Evolutionary conservation across 306 rosid species (phyloP).

Genomic region (Alnus glutinosa): DNA sequence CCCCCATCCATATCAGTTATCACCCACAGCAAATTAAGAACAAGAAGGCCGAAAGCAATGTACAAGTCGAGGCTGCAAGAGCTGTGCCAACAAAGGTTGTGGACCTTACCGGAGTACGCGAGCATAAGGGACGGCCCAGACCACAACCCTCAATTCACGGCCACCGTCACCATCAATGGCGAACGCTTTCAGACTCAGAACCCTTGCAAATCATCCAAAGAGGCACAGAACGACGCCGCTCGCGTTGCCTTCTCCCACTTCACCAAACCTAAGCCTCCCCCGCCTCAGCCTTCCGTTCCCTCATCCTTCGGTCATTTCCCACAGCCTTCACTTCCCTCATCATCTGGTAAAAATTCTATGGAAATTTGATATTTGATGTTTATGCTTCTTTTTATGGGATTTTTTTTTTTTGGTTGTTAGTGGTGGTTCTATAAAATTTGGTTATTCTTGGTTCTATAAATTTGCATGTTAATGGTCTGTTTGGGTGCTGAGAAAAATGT

Average conservation of each 20-base stretch:
- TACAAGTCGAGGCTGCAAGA: conserved; percentile 60
- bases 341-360: conserved; percentile 12
- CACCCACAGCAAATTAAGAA: no score
- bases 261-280: conserved; percentile 10
- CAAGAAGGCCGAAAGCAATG: conserved; percentile 30
- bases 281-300: not conserved
- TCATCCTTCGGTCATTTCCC: conserved; percentile 16
- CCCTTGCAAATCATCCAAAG: conserved; percentile 27
- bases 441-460: not conserved
- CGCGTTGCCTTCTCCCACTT: conserved; percentile 53
- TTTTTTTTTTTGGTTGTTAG: not conserved
- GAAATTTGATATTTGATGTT: not conserved
- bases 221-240: conserved; percentile 67
- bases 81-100: conserved; percentile 46
- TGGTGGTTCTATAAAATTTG: no score
- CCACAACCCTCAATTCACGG: conserved; percentile 46
- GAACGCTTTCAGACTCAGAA: conserved; percentile 7
- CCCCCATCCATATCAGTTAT: no score
- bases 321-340: conserved; percentile 18
- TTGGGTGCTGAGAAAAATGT: no score
- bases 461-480: no score
- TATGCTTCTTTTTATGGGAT: no score
- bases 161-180: conserved; percentile 42
- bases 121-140: conserved; percentile 39
- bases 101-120: conserved; percentile 46